Percentiles rank a stretch among this genome's conserved stretches.
These are phyloP conservation scores for Nicotiana noctiflora DNA, from an alignment of 257 asterid species.

Conservation along the genomic window DNA sequence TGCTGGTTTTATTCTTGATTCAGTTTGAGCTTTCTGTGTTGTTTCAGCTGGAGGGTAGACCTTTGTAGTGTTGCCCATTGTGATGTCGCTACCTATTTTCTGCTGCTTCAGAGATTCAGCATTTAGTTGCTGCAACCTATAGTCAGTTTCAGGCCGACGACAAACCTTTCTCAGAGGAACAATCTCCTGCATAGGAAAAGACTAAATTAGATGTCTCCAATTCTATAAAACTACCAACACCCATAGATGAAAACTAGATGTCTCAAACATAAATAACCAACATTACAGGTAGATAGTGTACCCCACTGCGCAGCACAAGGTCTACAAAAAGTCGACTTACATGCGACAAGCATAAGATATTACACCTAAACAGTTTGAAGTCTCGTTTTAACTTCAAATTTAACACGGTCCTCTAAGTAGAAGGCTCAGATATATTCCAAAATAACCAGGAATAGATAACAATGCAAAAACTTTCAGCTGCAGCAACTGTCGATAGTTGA, in stretches of 20 bases:
- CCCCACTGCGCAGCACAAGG: not conserved
- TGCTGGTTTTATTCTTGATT: not conserved
- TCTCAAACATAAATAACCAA: not conserved
- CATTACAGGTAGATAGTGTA: not conserved
- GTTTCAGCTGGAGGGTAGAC: conserved; percentile 17
- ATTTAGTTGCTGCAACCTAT: conserved; percentile 47
- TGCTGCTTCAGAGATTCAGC: conserved; percentile 30
- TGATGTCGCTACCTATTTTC: conserved; percentile 27
- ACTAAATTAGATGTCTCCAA: not conserved
- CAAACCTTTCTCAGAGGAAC: conserved; percentile 59
- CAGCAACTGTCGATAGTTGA: not conserved
- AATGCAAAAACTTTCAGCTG: not conserved
- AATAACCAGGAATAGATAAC: not conserved
- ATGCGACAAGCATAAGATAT: not conserved
- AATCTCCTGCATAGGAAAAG: conserved; percentile 45
- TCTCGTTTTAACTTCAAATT: not conserved
- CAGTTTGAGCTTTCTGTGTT: conserved; percentile 9
- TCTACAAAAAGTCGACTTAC: not conserved
- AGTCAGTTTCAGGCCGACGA: conserved; percentile 60
- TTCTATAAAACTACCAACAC: not conserved
- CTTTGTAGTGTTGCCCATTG: conserved; percentile 19
- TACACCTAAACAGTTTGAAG: not conserved
- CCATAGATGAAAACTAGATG: not conserved
- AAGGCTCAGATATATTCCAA: not conserved
- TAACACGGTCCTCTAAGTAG: not conserved